These are phyloP conservation scores for Xylaria flabelliformis DNA, from an alignment of 495 filamentous ascomycete species.

Conservation along the genomic window DNA sequence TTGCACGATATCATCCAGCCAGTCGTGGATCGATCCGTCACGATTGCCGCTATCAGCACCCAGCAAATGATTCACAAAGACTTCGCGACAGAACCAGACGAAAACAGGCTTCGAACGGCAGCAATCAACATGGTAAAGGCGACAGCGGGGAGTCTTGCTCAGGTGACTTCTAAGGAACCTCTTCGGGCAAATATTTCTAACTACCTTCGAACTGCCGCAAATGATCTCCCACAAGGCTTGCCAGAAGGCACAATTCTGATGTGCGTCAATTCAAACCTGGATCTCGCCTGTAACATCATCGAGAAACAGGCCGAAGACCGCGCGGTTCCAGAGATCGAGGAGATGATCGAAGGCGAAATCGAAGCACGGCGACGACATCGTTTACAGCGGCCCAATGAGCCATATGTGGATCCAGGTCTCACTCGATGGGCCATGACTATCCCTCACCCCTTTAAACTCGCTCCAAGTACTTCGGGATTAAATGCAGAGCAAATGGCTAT, in stretches of 20 bases:
- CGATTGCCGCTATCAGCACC: constrained; percentile 95
- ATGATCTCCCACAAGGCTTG: constrained; percentile 71
- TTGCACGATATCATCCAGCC: constrained; percentile 95
- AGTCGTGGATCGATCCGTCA: constrained; percentile 95
- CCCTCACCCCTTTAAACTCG: constrained; percentile 85
- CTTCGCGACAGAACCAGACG: constrained; percentile 90
- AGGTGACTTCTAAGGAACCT: constrained; percentile 98
- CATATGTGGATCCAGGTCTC: constrained; percentile 79
- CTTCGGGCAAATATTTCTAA: constrained; percentile 94
- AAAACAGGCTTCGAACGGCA: constrained; percentile 80
- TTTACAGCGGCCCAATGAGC: constrained; percentile 72
- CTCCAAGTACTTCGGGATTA: constrained; percentile 66
- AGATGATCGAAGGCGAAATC: constrained; percentile 79
- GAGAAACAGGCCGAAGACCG: constrained; percentile 94
- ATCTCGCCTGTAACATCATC: constrained; percentile 88
- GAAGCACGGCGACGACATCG: constrained; percentile 76
- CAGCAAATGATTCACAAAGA: constrained; percentile 94
- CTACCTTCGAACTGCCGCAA: constrained; percentile 82
- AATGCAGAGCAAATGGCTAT: constrained; percentile 93
- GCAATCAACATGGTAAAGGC: constrained; percentile 92
- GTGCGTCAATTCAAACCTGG: constrained; percentile 98
- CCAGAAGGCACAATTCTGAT: constrained; percentile 92
- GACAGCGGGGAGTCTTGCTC: constrained; percentile 87
- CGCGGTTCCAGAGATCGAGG: constrained; percentile 91
- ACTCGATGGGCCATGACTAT: constrained; percentile 89